Evolutionary conservation across 164 flowering plant genomes (phyloP), one percentile per base, ranked within the genome.

Genomic region (Macadamia integrifolia): DNA sequence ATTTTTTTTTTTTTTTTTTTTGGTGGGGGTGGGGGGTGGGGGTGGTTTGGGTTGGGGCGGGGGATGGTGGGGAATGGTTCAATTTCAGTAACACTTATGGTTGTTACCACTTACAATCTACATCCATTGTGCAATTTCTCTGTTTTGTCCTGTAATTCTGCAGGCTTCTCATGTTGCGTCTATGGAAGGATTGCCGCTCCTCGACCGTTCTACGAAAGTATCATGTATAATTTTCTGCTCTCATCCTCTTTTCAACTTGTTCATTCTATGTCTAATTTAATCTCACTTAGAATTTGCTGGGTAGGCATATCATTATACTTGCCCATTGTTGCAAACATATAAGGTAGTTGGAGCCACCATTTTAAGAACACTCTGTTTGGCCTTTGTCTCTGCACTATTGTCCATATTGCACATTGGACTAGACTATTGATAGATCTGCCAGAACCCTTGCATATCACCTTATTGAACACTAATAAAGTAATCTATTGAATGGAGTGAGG

Each of bases 101-200:
- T 66, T 50, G 69, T 23, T 35, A 35, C 40, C 3, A 35, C 40
- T 3, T 40, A 28, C 18, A 62, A 13, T 56, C 60, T 49, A 68
- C 17, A 23, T 56, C 66, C 12, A 28, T 11, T 59, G 31, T 32
- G 10, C 49, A 40, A 32, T 8, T 35, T 48, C 18, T 60, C 23
- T 15, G 57, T 30, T 42, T 5, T 52, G 13, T 3, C 23, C 55
- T 13, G 2, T 40, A 43, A 49, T 29, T 42, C 11, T 53, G 76
- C 80, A 88, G 98, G 86, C 73, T 62, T 88, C 93, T 71, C 95
- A 87, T 79, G 58, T 82, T 75, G 96, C 85, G 59, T 83, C 84
- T 59, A 31, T 68, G 28, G 88, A 77, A 77, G 96, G 95, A 73
- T 87, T 80, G 84, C 87, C 91, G 4, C 46, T 86, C 55, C 69